A percentile compares a stretch with the other conserved stretches of the same genome.
phyloP scores from a whole-genome alignment of 192 early-diverging fungal genomes.

The Coemansia sp. region DNA sequence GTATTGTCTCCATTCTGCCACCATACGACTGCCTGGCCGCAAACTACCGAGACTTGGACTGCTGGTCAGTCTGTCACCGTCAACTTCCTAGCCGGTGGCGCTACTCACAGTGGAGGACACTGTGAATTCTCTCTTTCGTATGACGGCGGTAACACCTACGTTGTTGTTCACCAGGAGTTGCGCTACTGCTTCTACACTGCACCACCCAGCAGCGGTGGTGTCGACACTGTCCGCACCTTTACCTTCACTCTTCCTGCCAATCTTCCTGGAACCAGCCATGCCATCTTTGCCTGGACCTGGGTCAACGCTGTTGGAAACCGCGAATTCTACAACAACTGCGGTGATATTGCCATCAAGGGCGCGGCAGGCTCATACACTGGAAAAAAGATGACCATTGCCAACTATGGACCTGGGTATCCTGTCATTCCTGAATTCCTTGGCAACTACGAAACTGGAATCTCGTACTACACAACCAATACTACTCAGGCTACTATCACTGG shows the following conservation, averaged over 20 bases:
- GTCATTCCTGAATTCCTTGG: conserved; percentile 37
- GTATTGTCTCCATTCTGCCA: conserved; percentile 33
- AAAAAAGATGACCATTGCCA: conserved; percentile 13
- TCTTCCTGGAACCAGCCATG: conserved; percentile 42
- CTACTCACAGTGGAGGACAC: conserved; percentile 51
- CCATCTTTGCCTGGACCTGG: conserved; percentile 58
- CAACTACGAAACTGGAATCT: conserved; percentile 21
- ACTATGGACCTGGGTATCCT: conserved; percentile 38
- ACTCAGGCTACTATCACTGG: conserved; percentile 8
- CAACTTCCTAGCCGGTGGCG: conserved; percentile 28
- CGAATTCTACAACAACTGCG: conserved; percentile 39
- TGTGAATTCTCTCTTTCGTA: conserved; percentile 53
- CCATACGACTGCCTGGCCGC: conserved; percentile 17
- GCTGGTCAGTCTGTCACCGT: conserved; percentile 43
- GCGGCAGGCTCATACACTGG: conserved; percentile 10
- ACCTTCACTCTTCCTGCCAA: conserved; percentile 44
- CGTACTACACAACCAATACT: conserved; percentile 13
- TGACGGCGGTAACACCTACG: conserved; percentile 43
- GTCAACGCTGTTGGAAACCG: conserved; percentile 59
- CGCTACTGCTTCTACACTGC: conserved; percentile 33
- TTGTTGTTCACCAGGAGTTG: conserved; percentile 40
- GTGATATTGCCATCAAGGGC: conserved; percentile 14
- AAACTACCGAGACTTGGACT: conserved; percentile 19
- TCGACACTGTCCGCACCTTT: conserved; percentile 10
- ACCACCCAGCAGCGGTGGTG: conserved; percentile 6